phyloP scores from a whole-genome alignment of 2,329 filamentous ascomycete species.

The Chaetomium globosum region DNA sequence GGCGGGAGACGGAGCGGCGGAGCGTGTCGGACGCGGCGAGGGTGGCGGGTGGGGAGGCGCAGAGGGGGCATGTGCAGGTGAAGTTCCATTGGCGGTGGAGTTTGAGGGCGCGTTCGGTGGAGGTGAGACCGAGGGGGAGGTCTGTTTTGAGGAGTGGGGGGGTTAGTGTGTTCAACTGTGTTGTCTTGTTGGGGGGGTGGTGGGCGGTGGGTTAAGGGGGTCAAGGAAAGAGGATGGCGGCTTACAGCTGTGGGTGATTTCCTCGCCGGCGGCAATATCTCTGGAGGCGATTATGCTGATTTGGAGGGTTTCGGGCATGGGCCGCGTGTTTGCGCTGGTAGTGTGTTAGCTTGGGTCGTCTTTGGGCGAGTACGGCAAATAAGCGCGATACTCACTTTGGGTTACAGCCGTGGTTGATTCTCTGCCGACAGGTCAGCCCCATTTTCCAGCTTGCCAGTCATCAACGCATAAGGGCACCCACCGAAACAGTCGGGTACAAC shows the following conservation, averaged over 20 bases:
- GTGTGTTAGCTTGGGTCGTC: background rate
- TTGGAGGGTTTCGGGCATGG: constrained; percentile 35
- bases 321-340: constrained; percentile 41
- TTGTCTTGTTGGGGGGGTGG: background rate
- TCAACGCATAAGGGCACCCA: constrained; percentile 6
- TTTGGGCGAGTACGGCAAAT: background rate
- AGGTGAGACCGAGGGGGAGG: background rate
- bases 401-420: constrained; percentile 43
- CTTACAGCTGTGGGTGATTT: constrained; percentile 39
- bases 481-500: constrained; percentile 34
- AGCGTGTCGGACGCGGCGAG: constrained; percentile 41
- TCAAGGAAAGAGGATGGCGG: background rate
- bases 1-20: constrained; percentile 37
- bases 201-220: background rate
- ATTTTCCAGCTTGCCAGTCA: background rate
- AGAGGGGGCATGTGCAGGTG: constrained; percentile 42
- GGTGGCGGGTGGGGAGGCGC: constrained; percentile 36
- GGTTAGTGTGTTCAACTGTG: background rate
- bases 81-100: constrained; percentile 42
- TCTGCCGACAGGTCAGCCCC: constrained; percentile 29
- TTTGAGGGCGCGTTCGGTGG: constrained; percentile 31
- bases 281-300: constrained; percentile 32
- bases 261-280: constrained; percentile 37
- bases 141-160: background rate
- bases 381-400: constrained; percentile 40